phyloP scores from a whole-genome alignment of 441 rosid genomes.

The Populus hybrid region DNA sequence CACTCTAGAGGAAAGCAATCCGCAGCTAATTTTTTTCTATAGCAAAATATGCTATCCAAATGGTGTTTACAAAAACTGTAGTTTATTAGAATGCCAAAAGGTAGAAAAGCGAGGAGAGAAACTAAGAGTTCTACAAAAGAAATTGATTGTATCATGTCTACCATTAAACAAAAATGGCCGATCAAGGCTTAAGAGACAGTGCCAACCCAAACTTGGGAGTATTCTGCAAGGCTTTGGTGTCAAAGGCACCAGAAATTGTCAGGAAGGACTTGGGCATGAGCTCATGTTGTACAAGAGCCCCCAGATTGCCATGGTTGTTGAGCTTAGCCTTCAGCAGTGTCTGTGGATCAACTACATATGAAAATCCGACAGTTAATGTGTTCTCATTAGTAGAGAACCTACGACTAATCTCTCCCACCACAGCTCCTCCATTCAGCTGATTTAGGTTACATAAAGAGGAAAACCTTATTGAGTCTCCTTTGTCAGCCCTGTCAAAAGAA shows the following conservation, averaged over 20 bases:
- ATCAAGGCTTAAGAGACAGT: slow-evolving; percentile 40
- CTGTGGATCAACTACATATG: slow-evolving; percentile 35
- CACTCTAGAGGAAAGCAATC: neutral
- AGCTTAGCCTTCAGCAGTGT: slow-evolving; percentile 45
- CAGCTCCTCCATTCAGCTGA: slow-evolving; percentile 39
- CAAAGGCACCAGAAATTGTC: slow-evolving; percentile 46
- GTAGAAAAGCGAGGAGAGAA: neutral
- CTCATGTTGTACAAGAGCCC: slow-evolving; percentile 43
- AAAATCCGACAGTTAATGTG: slow-evolving; percentile 49
- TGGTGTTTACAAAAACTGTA: neutral
- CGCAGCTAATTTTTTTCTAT: neutral
- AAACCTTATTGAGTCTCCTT: slow-evolving; percentile 46
- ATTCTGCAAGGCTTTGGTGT: slow-evolving; percentile 44
- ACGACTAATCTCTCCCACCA: slow-evolving; percentile 45
- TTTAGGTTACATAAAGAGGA: slow-evolving; percentile 36
- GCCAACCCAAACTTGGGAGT: slow-evolving; percentile 46
- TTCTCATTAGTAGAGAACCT: slow-evolving; percentile 50
- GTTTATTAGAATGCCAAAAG: neutral
- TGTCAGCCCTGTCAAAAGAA: slow-evolving; percentile 37
- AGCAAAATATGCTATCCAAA: neutral
- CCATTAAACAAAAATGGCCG: neutral
- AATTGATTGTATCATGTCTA: slow-evolving; percentile 2
- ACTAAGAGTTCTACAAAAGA: neutral
- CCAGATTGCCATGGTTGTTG: slow-evolving; percentile 51
- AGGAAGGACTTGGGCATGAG: slow-evolving; percentile 38